Base-by-base conservation (phyloP, 257 asterid species). In the Sherardia arvensis region DNA sequence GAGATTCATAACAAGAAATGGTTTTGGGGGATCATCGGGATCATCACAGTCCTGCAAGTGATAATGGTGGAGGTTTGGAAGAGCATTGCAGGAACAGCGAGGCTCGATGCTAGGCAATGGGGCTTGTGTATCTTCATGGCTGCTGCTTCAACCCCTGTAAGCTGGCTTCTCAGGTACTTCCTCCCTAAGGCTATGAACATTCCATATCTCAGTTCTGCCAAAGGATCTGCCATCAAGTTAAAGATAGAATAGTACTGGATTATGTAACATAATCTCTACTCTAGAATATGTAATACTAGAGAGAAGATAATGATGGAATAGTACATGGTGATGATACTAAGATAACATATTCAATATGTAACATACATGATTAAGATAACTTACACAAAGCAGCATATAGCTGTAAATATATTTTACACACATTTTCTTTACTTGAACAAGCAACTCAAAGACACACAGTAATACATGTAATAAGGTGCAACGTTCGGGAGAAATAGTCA, bases 1-100 rank as follows among this genome's bases (percentile, higher is more conserved):
- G 71, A 74, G 59, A 69, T 74, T 5, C 65, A 36, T 25, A 61
- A 32, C 38, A 54, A 54, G 22, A 72, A 55, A 30, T 53, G 33
- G 10, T 28, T 28, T 25, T 61, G 68, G 72, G 68, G 75, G 43
- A 65, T 71, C 66, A 71, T 65, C 8, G 70, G 45, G 38, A 27
- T 64, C 1, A 71, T 58, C 10, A 8, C 60, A 5, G 3, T 26
- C 21, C 53, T 72, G 7, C 67, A 68, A 5, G 28, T 29, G 20
- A 25, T 67, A 34, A 38, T 67, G 59, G 57, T 62, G 23, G 66
- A 64, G 48, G 61, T 66, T 62, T 25, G 72, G 62, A 59, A 62
- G 47, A 62, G 45, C 34, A 43, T 61, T 43, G 68, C 28, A 18
- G 77, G 69, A 4, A 61, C 61, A 4, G 65, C 58, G 20, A 54